Base-by-base conservation (phyloP, 768 basidiomycete genomes). In the Mycena epipterygia region DNA sequence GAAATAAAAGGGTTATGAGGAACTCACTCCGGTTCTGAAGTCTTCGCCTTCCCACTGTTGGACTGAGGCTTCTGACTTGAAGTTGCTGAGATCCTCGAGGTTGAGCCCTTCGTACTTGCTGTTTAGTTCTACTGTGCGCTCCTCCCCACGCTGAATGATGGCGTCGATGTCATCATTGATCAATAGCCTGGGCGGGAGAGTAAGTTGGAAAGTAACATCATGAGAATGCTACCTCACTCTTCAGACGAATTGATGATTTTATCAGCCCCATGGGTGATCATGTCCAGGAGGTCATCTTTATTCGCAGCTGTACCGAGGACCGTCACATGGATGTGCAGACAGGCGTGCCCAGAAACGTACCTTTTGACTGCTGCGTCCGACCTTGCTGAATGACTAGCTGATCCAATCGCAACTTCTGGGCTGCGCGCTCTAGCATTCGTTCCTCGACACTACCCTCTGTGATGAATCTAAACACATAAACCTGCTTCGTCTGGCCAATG, bases 321-420 rank as follows among this genome's bases (percentile, higher is more conserved):
- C 49, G 66, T 27, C 73, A 23, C 37, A 51, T 65, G 16, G 58
- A 33, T 30, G 37, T 23, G 42, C 33, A 29, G 49, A 69, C 46
- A 56, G 9, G 2, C 19, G 11, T 52, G 32, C 5, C 17, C 16
- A 35, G n/a, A n/a, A 33, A 76, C 87, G 70, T 75, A 89, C 93
- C 90, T 84, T 97, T 98, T 2, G 89, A 87, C 67, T 87, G 87
- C 76, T 95, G 93, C 37, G 92, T 90, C 56, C 96, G 88, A 5
- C 97, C 97, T 76, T 98, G 97, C 79, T 98, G 97, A 67, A 99
- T 98, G 70, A 98, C 97, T 14, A 99, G 86, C 82, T 98, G 97
- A 80, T 98, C 97, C 27, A 98, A 84, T 64, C 96, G 88, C 63
- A 98, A 85, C 83, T 98, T 99, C 83, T 98, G 97, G 5, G 96